phyloP scores from a whole-genome alignment of 1,139 yeast species.

The Debaryomycetaceae sp. region DNA sequence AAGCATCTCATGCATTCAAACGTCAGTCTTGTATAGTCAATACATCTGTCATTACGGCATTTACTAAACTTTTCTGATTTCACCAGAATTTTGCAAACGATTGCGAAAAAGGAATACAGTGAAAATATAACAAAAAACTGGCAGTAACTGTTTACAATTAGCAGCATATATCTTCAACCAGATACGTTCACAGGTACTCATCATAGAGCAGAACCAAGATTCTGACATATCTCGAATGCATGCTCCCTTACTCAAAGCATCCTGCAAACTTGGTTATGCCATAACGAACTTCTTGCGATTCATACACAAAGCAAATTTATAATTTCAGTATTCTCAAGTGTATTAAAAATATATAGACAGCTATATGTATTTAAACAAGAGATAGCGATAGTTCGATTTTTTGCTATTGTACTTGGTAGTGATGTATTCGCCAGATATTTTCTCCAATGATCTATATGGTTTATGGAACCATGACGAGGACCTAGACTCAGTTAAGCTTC shows the following conservation, averaged over 20 bases:
- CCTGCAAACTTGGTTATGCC: neutral
- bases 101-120: neutral
- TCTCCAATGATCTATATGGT: slow-evolving; percentile 41
- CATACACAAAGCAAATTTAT: neutral
- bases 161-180: too few relatives aligned
- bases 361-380: neutral
- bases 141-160: too few relatives aligned
- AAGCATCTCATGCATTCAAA: too few relatives aligned
- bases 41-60: too few relatives aligned
- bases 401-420: neutral
- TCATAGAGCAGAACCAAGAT: too few relatives aligned
- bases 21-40: too few relatives aligned
- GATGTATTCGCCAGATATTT: slow-evolving; percentile 47
- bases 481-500: neutral
- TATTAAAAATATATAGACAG: neutral
- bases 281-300: neutral
- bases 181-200: too few relatives aligned
- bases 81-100: neutral
- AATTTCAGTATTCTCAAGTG: neutral
- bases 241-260: neutral
- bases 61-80: neutral
- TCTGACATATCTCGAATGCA: too few relatives aligned
- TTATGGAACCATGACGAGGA: slow-evolving; percentile 30
- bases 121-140: neutral
- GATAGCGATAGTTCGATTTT: slow-evolving; percentile 14